phyloP scores from a whole-genome alignment of 192 early-diverging fungal species.

The Pecoramyces ruminantium region DNA sequence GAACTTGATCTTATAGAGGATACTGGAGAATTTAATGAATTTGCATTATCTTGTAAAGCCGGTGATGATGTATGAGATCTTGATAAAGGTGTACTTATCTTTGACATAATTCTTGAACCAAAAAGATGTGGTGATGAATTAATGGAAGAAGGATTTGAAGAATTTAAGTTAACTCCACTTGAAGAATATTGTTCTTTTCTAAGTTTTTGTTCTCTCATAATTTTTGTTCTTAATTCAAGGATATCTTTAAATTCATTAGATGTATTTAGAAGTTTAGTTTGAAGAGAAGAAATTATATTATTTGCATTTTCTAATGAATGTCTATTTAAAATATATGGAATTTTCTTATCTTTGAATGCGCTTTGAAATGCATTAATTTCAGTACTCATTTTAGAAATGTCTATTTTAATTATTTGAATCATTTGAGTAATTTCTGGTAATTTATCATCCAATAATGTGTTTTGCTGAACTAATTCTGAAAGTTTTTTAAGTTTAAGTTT shows the following conservation, averaged over 20 bases:
- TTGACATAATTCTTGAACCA: neutral
- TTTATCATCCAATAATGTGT: neutral
- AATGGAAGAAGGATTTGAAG: neutral
- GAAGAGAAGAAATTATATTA: constrained; percentile 80
- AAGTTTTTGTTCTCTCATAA: constrained; percentile 81
- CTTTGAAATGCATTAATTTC: neutral
- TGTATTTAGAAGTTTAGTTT: constrained; percentile 78
- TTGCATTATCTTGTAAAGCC: neutral
- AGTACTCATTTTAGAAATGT: neutral
- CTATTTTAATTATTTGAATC: neutral
- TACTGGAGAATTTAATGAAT: no score
- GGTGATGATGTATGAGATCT: neutral
- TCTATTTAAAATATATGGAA: constrained; percentile 4
- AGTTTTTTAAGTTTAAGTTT: neutral
- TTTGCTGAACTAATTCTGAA: neutral
- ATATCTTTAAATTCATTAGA: constrained; percentile 84
- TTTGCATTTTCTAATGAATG: constrained; percentile 79
- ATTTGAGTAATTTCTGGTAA: neutral
- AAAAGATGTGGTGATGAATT: neutral
- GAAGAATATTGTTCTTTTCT: constrained; percentile 75
- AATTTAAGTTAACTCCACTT: neutral
- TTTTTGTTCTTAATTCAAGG: constrained; percentile 81
- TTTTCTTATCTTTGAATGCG: neutral
- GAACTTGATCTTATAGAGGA: neutral
- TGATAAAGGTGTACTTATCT: neutral